These are phyloP conservation scores for Halenospora varia DNA, from an alignment of 495 filamentous ascomycete species.

Conservation along the genomic window DNA sequence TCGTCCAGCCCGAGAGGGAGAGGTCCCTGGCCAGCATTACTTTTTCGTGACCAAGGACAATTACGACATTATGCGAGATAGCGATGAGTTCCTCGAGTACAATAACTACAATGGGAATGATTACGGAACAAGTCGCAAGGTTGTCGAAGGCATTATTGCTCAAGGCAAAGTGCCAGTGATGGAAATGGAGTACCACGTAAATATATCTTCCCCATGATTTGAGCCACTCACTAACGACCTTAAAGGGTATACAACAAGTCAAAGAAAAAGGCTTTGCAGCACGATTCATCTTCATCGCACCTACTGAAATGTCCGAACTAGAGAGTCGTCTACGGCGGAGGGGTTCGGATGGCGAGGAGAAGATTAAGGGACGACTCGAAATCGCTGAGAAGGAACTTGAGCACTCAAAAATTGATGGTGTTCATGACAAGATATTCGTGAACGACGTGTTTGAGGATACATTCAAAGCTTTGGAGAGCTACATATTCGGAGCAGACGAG, in stretches of 20 bases:
- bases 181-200: conserved; percentile 51
- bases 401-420: conserved; percentile 53
- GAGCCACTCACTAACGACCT: conserved; percentile 17
- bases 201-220: not conserved
- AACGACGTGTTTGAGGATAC: conserved; percentile 71
- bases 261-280: conserved; percentile 66
- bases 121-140: conserved; percentile 43
- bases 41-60: conserved; percentile 42
- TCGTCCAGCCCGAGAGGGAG: conserved; percentile 39
- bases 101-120: conserved; percentile 36
- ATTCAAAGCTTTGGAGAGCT: conserved; percentile 37
- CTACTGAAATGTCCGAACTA: conserved; percentile 58
- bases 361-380: conserved; percentile 52
- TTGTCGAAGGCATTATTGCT: conserved; percentile 40
- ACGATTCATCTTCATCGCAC: conserved; percentile 68
- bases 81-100: conserved; percentile 47
- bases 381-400: conserved; percentile 64
- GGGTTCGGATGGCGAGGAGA: conserved; percentile 58
- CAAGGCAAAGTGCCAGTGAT: conserved; percentile 45
- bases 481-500: conserved; percentile 19
- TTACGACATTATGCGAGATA: conserved; percentile 47
- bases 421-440: conserved; percentile 59
- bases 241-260: conserved; percentile 66
- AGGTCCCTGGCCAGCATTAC: conserved; percentile 33
- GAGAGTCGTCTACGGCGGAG: conserved; percentile 41